Evolutionary conservation across 2,329 filamentous ascomycete species (phyloP).

Genomic region (Xylaria digitata): DNA sequence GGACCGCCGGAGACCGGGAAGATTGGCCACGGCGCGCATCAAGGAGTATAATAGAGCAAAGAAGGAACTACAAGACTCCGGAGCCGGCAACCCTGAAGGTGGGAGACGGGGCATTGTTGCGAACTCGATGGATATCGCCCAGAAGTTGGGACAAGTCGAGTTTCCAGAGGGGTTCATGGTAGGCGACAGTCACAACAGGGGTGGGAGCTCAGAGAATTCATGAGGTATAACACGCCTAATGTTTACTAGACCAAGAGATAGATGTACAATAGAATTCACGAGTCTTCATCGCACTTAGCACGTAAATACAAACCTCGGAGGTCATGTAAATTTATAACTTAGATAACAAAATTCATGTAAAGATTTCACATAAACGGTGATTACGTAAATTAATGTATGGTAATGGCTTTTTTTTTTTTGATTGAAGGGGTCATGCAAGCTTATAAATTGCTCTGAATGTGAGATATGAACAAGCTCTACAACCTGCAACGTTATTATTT

Average conservation of each 20-base stretch:
- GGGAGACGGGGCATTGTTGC: slow-evolving; percentile 20
- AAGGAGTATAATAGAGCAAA: slow-evolving; percentile 58
- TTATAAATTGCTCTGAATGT: no score
- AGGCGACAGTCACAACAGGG: slow-evolving; percentile 9
- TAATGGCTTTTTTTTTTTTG: no score
- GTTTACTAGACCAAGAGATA: background rate
- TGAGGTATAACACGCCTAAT: background rate
- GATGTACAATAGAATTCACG: no score
- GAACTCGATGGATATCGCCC: slow-evolving; percentile 42
- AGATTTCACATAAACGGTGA: no score
- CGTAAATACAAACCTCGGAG: no score
- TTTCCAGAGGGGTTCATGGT: slow-evolving; percentile 43
- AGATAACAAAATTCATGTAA: no score
- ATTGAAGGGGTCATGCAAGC: no score
- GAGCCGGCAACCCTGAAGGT: background rate
- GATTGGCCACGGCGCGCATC: slow-evolving; percentile 55
- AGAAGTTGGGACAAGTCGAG: slow-evolving; percentile 42
- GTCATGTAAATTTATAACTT: no score
- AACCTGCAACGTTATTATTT: no score
- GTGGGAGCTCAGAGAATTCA: background rate
- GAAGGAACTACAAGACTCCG: slow-evolving; percentile 49
- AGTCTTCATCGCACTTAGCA: no score
- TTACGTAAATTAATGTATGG: no score
- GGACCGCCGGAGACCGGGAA: slow-evolving; percentile 57
- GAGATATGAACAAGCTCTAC: no score